Evolutionary conservation across 2,329 filamentous ascomycete genomes (phyloP).

Genomic region (Xylaria sp.): DNA sequence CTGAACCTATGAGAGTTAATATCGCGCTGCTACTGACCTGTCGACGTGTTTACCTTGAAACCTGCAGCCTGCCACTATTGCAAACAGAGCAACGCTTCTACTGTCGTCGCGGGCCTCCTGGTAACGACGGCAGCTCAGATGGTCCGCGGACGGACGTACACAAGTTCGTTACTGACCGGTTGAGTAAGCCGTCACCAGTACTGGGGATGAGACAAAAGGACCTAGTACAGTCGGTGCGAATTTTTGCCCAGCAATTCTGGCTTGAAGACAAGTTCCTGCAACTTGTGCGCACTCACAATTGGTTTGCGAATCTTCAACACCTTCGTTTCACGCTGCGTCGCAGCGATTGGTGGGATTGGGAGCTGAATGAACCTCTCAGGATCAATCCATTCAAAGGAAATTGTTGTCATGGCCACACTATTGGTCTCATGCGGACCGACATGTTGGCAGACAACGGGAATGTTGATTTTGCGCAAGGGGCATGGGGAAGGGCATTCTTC

Average conservation of each 20-base stretch:
- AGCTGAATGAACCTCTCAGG: slow-evolving; percentile 43
- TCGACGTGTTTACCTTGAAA: slow-evolving; percentile 51
- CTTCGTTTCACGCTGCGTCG: slow-evolving; percentile 51
- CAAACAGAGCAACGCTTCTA: slow-evolving; percentile 49
- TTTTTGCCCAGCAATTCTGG: slow-evolving; percentile 42
- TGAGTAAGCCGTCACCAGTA: slow-evolving; percentile 26
- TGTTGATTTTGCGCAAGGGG: slow-evolving; percentile 25
- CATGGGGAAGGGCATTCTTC: slow-evolving; percentile 41
- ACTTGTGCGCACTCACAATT: slow-evolving; percentile 19
- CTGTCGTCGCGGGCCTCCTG: slow-evolving; percentile 36
- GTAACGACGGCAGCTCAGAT: slow-evolving; percentile 10
- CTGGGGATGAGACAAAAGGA: slow-evolving; percentile 26
- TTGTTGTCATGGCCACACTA: not conserved
- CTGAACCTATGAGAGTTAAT: slow-evolving; percentile 40
- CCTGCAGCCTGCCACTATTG: slow-evolving; percentile 45
- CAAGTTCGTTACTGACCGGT: slow-evolving; percentile 41
- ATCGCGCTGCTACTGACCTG: slow-evolving; percentile 51
- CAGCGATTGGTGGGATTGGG: slow-evolving; percentile 53
- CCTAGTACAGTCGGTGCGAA: slow-evolving; percentile 36
- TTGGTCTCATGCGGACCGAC: slow-evolving; percentile 34
- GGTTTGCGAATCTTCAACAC: slow-evolving; percentile 42
- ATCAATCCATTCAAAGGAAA: slow-evolving; percentile 44
- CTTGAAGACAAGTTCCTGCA: slow-evolving; percentile 42
- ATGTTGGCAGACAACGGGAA: slow-evolving; percentile 32
- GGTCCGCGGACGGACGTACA: slow-evolving; percentile 36